Evolutionary conservation across 768 basidiomycete species (phyloP).

Genomic region (Russula sp.): DNA sequence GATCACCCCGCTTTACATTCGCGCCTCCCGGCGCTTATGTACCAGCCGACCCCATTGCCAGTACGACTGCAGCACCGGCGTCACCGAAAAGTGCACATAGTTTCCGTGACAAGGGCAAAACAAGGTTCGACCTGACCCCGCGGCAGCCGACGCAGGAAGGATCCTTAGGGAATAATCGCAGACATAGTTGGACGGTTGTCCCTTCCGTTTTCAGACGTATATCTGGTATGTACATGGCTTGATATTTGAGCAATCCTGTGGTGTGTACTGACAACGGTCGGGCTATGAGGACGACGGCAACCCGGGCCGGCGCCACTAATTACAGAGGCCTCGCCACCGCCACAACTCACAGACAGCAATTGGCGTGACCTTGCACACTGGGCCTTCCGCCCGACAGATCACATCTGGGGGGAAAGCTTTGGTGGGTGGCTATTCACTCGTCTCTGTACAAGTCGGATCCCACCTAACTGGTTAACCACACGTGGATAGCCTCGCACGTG

Average conservation of each 20-base stretch:
- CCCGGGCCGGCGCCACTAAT: constrained; percentile 18
- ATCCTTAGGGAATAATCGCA: constrained; percentile 8
- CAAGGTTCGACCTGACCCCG: constrained; percentile 4
- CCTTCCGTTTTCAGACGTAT: constrained; percentile 21
- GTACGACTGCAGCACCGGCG: neutral
- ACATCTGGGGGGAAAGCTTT: constrained; percentile 36
- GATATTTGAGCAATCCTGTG: constrained; percentile 4
- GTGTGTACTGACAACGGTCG: neutral
- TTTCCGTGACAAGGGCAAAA: constrained; percentile 15
- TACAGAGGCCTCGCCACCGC: constrained; percentile 6
- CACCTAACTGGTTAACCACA: neutral
- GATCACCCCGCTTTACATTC: constrained; percentile 22
- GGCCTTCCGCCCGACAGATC: constrained; percentile 46
- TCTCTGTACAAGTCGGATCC: neutral
- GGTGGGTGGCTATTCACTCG: constrained; percentile 1
- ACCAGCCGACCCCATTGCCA: constrained; percentile 16
- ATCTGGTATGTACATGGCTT: constrained; percentile 22
- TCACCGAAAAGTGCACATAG: constrained; percentile 7
- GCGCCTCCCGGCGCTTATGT: constrained; percentile 18
- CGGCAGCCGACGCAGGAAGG: constrained; percentile 17
- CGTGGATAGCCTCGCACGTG: neutral
- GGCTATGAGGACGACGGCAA: constrained; percentile 9
- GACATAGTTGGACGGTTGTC: constrained; percentile 23
- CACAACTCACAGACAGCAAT: constrained; percentile 37
- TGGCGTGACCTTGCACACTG: constrained; percentile 58